phyloP scores from a whole-genome alignment of 2,329 filamentous ascomycete species.

The Ascochyta rabiei region DNA sequence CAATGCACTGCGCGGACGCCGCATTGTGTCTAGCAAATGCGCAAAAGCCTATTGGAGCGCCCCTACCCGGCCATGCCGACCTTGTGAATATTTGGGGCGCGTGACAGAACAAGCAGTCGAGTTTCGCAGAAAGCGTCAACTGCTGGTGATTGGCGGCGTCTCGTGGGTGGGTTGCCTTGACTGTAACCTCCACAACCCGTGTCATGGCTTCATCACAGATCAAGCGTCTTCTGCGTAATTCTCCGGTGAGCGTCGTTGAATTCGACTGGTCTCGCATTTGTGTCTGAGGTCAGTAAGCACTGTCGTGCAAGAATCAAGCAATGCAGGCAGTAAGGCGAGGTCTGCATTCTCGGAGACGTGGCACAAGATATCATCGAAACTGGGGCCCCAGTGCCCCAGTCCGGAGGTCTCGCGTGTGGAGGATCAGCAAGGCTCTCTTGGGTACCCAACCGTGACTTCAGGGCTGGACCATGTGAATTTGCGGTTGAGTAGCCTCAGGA shows the following conservation, averaged over 20 bases:
- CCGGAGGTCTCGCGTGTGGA: background rate
- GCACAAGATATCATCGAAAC: slow-evolving; percentile 1
- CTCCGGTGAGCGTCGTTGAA: background rate
- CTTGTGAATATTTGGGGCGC: background rate
- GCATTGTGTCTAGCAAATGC: background rate
- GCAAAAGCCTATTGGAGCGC: background rate
- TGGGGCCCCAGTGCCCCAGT: background rate
- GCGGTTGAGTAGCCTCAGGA: too few species aligned
- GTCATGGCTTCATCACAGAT: background rate
- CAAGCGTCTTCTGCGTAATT: background rate
- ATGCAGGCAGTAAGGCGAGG: background rate
- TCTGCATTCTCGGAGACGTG: background rate
- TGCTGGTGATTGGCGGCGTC: slow-evolving; percentile 7
- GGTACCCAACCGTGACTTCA: background rate
- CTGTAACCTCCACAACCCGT: slow-evolving; percentile 8
- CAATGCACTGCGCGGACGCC: background rate
- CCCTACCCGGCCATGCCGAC: background rate
- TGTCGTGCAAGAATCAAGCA: background rate
- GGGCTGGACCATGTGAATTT: background rate
- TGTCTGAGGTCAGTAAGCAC: slow-evolving; percentile 7
- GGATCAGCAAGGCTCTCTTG: background rate
- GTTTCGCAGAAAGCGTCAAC: background rate
- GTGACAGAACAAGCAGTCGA: background rate
- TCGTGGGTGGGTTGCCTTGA: slow-evolving; percentile 5
- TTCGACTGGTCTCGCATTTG: background rate